These are phyloP conservation scores for Ramaria sp. DNA, from an alignment of 768 basidiomycete genomes.

Conservation along the genomic window DNA sequence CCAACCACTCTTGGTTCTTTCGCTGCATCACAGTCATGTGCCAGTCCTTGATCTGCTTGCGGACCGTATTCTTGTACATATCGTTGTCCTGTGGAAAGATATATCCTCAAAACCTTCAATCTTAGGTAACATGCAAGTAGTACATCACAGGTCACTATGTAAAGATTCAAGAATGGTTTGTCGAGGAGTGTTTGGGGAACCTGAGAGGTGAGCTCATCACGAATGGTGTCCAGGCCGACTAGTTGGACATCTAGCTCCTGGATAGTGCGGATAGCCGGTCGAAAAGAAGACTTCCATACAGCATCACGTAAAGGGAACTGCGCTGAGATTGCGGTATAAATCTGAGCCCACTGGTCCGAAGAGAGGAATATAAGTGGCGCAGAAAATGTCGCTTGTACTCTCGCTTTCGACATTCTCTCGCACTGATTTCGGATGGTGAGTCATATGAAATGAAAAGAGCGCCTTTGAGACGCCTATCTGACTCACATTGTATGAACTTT, in stretches of 20 bases:
- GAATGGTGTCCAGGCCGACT: conserved; percentile 51
- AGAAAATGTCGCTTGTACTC: conserved; percentile 56
- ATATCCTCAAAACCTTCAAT: conserved; percentile 12
- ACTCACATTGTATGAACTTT: not conserved
- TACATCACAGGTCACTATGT: conserved; percentile 84
- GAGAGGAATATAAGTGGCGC: conserved; percentile 51
- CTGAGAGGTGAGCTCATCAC: conserved; percentile 68
- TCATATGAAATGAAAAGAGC: no score
- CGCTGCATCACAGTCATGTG: conserved; percentile 48
- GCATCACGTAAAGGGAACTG: conserved; percentile 82
- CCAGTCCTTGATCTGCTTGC: conserved; percentile 92
- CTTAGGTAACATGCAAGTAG: conserved; percentile 15
- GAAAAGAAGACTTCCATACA: conserved; percentile 78
- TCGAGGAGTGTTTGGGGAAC: conserved; percentile 71
- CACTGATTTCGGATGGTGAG: no score
- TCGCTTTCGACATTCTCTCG: not conserved
- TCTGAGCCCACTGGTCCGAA: conserved; percentile 65
- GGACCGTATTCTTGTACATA: conserved; percentile 62
- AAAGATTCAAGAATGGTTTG: conserved; percentile 78
- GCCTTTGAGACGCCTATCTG: not conserved
- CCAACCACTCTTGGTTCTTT: conserved; percentile 89
- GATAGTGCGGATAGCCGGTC: conserved; percentile 71
- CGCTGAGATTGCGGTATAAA: conserved; percentile 49
- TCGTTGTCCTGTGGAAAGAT: conserved; percentile 42
- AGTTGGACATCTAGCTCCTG: conserved; percentile 78